A percentile compares a stretch with the other conserved stretches of the same genome.
Evolutionary conservation across 2,329 filamentous ascomycete genomes (phyloP).

Genomic region (Leptosphaerulina australis): DNA sequence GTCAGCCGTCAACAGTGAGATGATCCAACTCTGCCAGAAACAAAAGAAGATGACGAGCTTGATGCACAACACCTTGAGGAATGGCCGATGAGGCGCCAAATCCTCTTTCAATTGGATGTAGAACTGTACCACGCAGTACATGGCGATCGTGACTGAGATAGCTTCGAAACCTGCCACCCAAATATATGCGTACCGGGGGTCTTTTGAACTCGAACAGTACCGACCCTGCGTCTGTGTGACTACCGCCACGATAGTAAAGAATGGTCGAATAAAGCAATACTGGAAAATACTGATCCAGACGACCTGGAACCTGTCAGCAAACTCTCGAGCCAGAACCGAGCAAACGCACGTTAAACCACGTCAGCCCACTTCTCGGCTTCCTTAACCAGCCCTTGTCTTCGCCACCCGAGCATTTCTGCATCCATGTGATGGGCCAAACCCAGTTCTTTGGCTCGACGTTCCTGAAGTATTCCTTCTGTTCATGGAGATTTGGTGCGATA

Average conservation of each 20-base stretch:
- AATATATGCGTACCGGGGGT: slow-evolving; percentile 79
- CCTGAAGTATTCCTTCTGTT: slow-evolving; percentile 82
- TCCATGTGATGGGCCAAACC: slow-evolving; percentile 75
- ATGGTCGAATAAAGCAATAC: slow-evolving; percentile 80
- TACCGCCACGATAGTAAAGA: slow-evolving; percentile 80
- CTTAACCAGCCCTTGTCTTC: slow-evolving; percentile 69
- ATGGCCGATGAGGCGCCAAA: slow-evolving; percentile 71
- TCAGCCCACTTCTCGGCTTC: slow-evolving; percentile 78
- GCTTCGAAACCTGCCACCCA: slow-evolving; percentile 79
- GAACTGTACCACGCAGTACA: slow-evolving; percentile 89
- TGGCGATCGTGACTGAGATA: slow-evolving; percentile 76
- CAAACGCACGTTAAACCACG: slow-evolving; percentile 77
- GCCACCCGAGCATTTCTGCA: slow-evolving; percentile 73
- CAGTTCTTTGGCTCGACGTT: slow-evolving; percentile 70
- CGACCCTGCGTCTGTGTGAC: slow-evolving; percentile 69
- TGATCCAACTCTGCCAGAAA: slow-evolving; percentile 76
- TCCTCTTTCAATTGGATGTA: slow-evolving; percentile 76
- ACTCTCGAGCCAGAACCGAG: neutral
- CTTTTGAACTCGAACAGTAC: slow-evolving; percentile 81
- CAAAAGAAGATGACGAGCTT: slow-evolving; percentile 91
- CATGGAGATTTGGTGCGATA: slow-evolving; percentile 75
- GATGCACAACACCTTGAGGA: slow-evolving; percentile 83
- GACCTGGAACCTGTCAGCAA: slow-evolving; percentile 55
- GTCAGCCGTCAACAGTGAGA: slow-evolving; percentile 66
- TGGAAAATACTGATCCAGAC: slow-evolving; percentile 84